Evolutionary conservation across 306 rosid genomes (phyloP), one percentile per base, ranked within the genome.

Genomic region (Medicago lupulina): DNA sequence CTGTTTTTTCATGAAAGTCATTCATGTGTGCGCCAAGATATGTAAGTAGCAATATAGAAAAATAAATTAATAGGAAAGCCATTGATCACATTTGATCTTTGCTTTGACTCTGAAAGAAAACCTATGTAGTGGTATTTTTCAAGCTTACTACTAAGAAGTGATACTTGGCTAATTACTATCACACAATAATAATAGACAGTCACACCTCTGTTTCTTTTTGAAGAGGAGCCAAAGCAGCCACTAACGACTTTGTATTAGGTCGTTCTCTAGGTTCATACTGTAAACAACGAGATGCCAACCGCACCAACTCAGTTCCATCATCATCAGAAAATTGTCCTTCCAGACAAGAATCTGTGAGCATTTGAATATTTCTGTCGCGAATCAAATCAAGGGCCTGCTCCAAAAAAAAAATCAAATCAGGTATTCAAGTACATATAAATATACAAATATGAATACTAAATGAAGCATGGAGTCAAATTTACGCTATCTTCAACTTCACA

Each of bases 121-220:
- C 31, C 31, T 28, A 28, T 3, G 31, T 28, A 28, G 31, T 28
- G 4, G 31, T 28, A 28, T 28, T 28, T 3, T 28, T 28, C 31
- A 28, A 28, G 31, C 31, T 28, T 28, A 28, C 31, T 28, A 28
- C 31, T 28, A 28, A 28, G 31, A 28, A 28, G 31, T 28, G 31
- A 28, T 28, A 3, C 31, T 3, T 28, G 31, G 31, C 31, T 28
- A 28, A 28, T 28, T 28, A 28, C 31, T 28, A 28, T 28, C 31
- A 3, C 31, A 28, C 31, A 3, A 28, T 28, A 28, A 28, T 28
- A 28, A 28, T 28, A 28, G 31, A 28, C 31, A 3, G 31, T 3
- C 86, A 58, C 47, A 88, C 96, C 93, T 91, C 96, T 49, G 86
- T 87, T 84, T 91, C 96, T 76, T 91, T 87, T 80, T 91, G 96